A percentile compares a stretch with the other conserved stretches of the same genome.
Conservation (phyloP, 768 basidiomycete species). For the Serendipita vermifera region DNA sequence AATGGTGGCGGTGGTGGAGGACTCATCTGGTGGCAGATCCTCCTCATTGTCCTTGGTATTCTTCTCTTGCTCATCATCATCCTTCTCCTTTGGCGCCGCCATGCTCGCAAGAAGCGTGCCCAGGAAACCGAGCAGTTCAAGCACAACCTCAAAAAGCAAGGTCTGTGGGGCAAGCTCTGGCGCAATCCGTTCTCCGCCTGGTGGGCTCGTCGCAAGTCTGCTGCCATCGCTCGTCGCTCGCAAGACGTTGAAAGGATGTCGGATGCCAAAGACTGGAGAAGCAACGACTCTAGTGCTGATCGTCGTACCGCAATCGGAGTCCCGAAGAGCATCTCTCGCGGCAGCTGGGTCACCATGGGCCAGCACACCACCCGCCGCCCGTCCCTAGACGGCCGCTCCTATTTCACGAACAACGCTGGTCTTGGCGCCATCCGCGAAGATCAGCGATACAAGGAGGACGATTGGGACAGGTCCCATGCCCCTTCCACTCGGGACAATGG, state of each 20-base stretch:
- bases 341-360: constrained; percentile 7
- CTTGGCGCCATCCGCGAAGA: not conserved
- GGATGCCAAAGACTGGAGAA: constrained; percentile 5
- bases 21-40: constrained; percentile 62
- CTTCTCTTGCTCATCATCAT: constrained; percentile 61
- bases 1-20: constrained; percentile 26
- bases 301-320: constrained; percentile 2
- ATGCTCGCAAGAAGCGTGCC: constrained; percentile 52
- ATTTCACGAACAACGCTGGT: not conserved
- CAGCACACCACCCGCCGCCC: not conserved
- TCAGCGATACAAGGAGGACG: not conserved
- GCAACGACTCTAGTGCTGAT: not conserved
- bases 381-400: not conserved
- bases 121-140: constrained; percentile 49
- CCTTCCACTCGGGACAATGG: not conserved
- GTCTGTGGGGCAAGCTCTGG: constrained; percentile 1
- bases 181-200: constrained; percentile 5
- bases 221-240: constrained; percentile 3
- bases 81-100: constrained; percentile 56
- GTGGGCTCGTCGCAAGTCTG: constrained; percentile 7
- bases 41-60: constrained; percentile 70
- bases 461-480: not conserved
- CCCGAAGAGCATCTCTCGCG: constrained; percentile 2
- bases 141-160: constrained; percentile 6
- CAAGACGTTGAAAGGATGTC: constrained; percentile 8